Base-by-base conservation (phyloP, 495 filamentous ascomycete genomes). In the Podospora bellae-mahoneyi region DNA sequence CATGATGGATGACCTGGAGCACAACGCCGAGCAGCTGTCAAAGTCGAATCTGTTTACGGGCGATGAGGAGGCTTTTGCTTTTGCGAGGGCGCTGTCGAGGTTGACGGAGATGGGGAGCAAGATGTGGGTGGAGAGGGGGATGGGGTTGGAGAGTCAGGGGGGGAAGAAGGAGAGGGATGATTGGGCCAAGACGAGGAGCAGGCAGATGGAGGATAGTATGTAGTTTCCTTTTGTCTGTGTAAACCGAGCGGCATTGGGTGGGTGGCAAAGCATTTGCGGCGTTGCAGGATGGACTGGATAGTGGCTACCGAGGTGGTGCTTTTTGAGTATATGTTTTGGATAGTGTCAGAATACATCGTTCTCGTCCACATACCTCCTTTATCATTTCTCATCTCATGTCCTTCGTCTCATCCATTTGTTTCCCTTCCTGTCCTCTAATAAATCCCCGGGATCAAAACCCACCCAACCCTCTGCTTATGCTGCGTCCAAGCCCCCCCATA, bases 31-130 rank as follows among this genome's bases (percentile, higher is more conserved):
- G 44, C 87, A 91, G 76, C 82, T 99, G 70, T 95, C 96, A 79
- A 91, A 90, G 69, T 92, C 87, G 27, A 92, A 85, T 69, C 85
- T 98, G 64, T 99, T 99, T 78, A 92, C 89, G 9, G 96, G 95
- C 18, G 95, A 98, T 63, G 95, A 99, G 83, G 95, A 99, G 80
- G 84, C 92, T 6, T 99, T 99, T 80, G 95, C 95, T 0, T 99
- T 99, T 79, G 93, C 93, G 62, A 83, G 95, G 23, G 95, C 95
- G 5, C 74, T 98, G 70, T 93, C 90, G 39, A 82, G 95, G 65
- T 81, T 99, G 71, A 88, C 80, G 19, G 92, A 98, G 80, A 99
- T 99, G 95, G 93, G 92, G 2, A 94, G 92, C 71, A 86, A 89
- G 77, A 88, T 96, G 75, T 99, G 96, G 96, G 89, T 98, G 18